Percentiles rank a stretch among this genome's conserved stretches.
phyloP scores from a whole-genome alignment of 345 rosid genomes.

The Cardamine chenopodiifolia region DNA sequence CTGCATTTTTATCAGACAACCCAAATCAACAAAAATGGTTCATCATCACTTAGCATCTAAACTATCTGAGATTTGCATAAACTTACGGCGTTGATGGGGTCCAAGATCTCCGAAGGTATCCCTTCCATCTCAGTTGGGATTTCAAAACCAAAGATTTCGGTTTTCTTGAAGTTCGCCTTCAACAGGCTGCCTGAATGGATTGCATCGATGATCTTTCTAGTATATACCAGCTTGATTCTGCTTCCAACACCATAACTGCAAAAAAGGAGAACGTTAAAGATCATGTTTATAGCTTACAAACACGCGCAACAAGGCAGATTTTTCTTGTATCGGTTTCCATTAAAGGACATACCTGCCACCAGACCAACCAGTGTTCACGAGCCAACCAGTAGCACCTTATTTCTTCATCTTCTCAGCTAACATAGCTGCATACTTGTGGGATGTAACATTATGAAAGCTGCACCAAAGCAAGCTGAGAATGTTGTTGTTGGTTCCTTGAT shows the following conservation, averaged over 20 bases:
- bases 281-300: not conserved
- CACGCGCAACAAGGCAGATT: not conserved
- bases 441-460: constrained; percentile 95
- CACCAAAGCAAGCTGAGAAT: constrained; percentile 97
- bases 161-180: constrained; percentile 69
- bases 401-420: constrained; percentile 91
- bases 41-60: not conserved
- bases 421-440: constrained; percentile 99
- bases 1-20: constrained; percentile 44
- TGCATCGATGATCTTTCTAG: constrained; percentile 89
- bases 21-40: not conserved
- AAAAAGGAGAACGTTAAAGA: not conserved
- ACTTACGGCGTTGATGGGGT: constrained; percentile 78
- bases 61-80: not conserved
- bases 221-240: constrained; percentile 83
- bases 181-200: constrained; percentile 80
- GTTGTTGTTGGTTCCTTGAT: constrained; percentile 90
- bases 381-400: constrained; percentile 98
- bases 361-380: constrained; percentile 97
- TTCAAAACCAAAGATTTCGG: constrained; percentile 79
- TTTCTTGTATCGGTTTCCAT: not conserved
- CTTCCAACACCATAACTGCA: constrained; percentile 81
- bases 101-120: constrained; percentile 83
- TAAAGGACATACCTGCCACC: constrained; percentile 73
- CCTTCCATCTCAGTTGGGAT: constrained; percentile 79